Evolutionary conservation across 2,329 filamentous ascomycete genomes (phyloP).

Genomic region (Furcasterigmium furcatum): DNA sequence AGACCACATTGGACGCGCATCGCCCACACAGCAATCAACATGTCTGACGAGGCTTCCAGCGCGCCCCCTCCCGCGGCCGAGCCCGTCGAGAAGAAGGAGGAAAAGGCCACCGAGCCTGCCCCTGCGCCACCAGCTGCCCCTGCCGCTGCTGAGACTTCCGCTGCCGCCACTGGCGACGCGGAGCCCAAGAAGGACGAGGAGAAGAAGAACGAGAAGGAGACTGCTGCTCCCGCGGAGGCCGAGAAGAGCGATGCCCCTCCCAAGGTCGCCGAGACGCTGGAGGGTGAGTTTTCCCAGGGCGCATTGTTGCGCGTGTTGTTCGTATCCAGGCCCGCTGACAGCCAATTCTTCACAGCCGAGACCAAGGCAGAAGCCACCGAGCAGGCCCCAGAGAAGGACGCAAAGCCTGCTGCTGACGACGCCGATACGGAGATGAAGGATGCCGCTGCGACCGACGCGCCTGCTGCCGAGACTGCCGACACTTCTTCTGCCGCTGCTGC

Average conservation of each 20-base stretch:
- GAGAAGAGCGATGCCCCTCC: conserved; percentile 16
- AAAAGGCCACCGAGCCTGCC: conserved; percentile 27
- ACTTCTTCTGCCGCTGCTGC: conserved; percentile 26
- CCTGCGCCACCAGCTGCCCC: conserved; percentile 22
- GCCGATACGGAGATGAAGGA: conserved; percentile 66
- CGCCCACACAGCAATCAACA: conserved; percentile 17
- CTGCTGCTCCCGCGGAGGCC: conserved; percentile 18
- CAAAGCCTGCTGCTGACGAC: conserved; percentile 24
- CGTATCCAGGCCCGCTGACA: conserved; percentile 21
- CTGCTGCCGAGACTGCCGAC: conserved; percentile 17
- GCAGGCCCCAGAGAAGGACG: conserved; percentile 23
- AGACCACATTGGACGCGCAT: conserved; percentile 9
- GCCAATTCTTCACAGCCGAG: conserved; percentile 15
- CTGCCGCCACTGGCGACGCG: conserved; percentile 16
- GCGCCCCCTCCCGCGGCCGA: conserved; percentile 10
- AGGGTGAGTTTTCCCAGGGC: conserved; percentile 23
- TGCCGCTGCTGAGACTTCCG: conserved; percentile 15
- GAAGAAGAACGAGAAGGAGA: conserved; percentile 20
- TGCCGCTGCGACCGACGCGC: conserved; percentile 52
- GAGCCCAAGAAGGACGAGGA: conserved; percentile 15
- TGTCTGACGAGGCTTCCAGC: conserved; percentile 32
- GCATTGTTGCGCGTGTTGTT: background rate
- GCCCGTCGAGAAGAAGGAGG: conserved; percentile 25
- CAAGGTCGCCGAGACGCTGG: conserved; percentile 19
- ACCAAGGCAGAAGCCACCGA: conserved; percentile 23